Base-by-base conservation (phyloP, 768 basidiomycete species). In the Agrocybe praecox region DNA sequence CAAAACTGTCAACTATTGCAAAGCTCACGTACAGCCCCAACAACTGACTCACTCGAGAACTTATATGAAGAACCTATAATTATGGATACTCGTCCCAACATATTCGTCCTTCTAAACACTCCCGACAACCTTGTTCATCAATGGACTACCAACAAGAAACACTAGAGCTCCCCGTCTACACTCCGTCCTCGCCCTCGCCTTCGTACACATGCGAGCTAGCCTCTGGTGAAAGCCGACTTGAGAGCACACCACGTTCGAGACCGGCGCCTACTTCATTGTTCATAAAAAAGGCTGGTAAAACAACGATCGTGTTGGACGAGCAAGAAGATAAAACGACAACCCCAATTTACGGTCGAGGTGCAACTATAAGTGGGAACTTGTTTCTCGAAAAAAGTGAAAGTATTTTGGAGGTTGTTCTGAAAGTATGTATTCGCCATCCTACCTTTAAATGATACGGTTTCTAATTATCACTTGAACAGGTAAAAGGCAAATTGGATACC, bases 151-250 rank as follows among this genome's bases (percentile, higher is more conserved):
- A 58, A 46, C 44, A 51, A 23, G 34, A 33, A 44, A 48, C 65
- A 19, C 57, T 61, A 29, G 59, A 58, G 7, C 73, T 85, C 29
- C 85, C 88, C 18, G 66, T 65, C 6, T 89, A 89, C 65, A 76
- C 84, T 0, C 76, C 82, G 1, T 80, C 85, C 6, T 69, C 71
- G 2, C 81, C 81, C 23, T 76, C 80, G 1, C 88, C 88, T 1
- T 65, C 72, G 8, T 90, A 90, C 64, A 85, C 88, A 47, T 77
- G 67, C 33, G 78, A 79, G 23, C 86, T 82, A 32, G 67, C 75
- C 4, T 72, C 69, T 2, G 83, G 79, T 23, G 88, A 90, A 61
- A 72, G 74, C 52, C 74, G 74, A 17, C 78, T 90, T 8, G 79
- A 83, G 42, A 76, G 75, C 44, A 80, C 84, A 0, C 82, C 77